Base-by-base conservation (phyloP, 495 filamentous ascomycete genomes). In the Cryomyces minteri region DNA sequence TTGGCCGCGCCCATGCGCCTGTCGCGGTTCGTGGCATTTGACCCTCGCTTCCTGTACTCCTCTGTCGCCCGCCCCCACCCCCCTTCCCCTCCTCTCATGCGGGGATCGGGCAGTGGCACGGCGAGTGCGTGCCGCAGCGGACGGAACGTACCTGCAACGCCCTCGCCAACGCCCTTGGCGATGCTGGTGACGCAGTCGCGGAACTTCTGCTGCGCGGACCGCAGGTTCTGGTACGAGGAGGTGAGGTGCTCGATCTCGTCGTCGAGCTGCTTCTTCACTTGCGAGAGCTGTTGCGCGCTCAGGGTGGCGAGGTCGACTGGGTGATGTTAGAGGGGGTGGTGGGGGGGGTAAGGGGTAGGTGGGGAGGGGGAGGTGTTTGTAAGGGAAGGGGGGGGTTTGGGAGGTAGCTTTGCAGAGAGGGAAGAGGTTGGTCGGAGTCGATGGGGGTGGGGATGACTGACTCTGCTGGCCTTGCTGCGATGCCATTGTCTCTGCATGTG, bases 221-320 rank as follows among this genome's bases (percentile, higher is more conserved):
- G 83, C 31, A 98, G 75, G 62, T 90, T 88, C 34, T 77, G 64
- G 67, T 92, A 93, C 9, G 92, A 95, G 45, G 65, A 70, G 0
- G 84, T 92, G 51, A 98, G 77, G 66, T 94, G 87, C 58, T 93
- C 82, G 49, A 98, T 76, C 57, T 98, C 90, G 51, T 87, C 78
- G 60, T 93, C 88, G 47, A 98, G 82, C 58, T 93, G 88, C 60
- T 90, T 85, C 66, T 96, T 94, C 38, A 96, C 76, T 38, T 70
- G 65, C 51, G 66, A 70, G 48, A 81, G 69, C 55, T 80, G 67
- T 11, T 52, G 57, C 32, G 68, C 59, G 32, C 71, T 68, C 46
- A 84, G 71, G 31, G 70, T 67, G 34, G 64, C 64, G 41, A 84
- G 68, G 61, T 82, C 77, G 48, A 83, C 79, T 81, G 45, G 43